Percentiles rank a stretch among this genome's conserved stretches.
Evolutionary conservation across 257 asterid species (phyloP).

Genomic region (Fraxinus anomala): DNA sequence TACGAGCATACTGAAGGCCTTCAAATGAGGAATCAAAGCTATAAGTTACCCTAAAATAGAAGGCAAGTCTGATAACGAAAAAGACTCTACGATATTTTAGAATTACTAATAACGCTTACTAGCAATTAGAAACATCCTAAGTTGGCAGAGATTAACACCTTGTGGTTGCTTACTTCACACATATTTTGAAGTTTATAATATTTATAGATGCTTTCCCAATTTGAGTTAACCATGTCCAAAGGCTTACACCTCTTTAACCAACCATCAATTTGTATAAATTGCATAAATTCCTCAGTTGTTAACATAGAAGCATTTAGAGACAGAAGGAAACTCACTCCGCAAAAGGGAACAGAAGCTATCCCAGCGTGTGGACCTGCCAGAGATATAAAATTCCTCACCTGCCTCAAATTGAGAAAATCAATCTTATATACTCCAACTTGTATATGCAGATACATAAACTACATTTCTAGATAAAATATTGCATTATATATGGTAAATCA

Average conservation of each 20-base stretch:
- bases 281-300: background rate
- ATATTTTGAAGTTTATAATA: background rate
- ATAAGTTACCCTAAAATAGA: too few species aligned
- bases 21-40: too few species aligned
- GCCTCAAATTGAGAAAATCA: constrained; percentile 27
- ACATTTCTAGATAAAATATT: background rate
- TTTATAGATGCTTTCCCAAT: background rate
- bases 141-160: background rate
- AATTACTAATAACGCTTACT: too few species aligned
- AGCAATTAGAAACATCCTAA: background rate
- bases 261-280: background rate
- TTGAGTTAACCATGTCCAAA: background rate
- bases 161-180: background rate
- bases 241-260: background rate
- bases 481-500: background rate
- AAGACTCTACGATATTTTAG: too few species aligned
- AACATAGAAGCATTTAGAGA: background rate
- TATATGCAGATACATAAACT: background rate
- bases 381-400: constrained; percentile 89
- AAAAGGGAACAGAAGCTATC: constrained; percentile 78
- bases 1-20: too few species aligned
- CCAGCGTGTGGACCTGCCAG: constrained; percentile 98
- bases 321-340: constrained; percentile 80
- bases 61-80: too few species aligned
- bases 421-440: background rate